Conservation (phyloP, 1,284 basidiomycete genomes). For the Microbotryum lychnidis-dioicae region DNA sequence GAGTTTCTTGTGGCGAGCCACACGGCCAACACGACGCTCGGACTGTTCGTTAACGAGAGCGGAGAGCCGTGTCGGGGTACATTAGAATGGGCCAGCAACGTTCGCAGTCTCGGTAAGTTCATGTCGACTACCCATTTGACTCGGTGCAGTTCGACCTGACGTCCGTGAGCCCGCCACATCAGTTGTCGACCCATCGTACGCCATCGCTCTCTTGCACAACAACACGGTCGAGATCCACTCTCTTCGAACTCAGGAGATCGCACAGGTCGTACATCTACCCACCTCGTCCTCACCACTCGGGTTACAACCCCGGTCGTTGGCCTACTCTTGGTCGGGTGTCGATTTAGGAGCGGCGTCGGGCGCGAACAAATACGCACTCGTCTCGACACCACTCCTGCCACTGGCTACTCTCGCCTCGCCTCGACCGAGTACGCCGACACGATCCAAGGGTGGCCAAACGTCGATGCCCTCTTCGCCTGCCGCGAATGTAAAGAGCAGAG, state of each 20-base stretch:
- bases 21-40: constrained; percentile 51
- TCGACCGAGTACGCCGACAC: constrained; percentile 19
- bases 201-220: constrained; percentile 68
- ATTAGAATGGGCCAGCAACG: constrained; percentile 71
- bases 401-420: constrained; percentile 38
- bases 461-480: constrained; percentile 1
- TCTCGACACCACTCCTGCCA: constrained; percentile 38
- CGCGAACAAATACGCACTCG: constrained; percentile 13
- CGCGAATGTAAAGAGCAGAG: constrained; percentile 27
- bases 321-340: constrained; percentile 7
- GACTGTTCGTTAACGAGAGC: constrained; percentile 69
- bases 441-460: not conserved
- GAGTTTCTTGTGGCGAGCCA: constrained; percentile 56
- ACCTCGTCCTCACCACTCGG: constrained; percentile 39
- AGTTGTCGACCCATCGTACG: constrained; percentile 74
- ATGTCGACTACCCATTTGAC: constrained; percentile 19
- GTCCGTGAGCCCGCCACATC: not conserved
- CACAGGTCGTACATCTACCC: constrained; percentile 59
- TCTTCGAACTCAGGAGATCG: constrained; percentile 62
- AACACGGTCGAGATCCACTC: constrained; percentile 71
- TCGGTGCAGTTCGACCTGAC: not conserved
- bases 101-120: constrained; percentile 61
- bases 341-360: constrained; percentile 19
- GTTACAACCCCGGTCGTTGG: constrained; percentile 37
- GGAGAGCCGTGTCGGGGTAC: constrained; percentile 85